Conservation (phyloP, 257 asterid species). For the Phtheirospermum japonicum region DNA sequence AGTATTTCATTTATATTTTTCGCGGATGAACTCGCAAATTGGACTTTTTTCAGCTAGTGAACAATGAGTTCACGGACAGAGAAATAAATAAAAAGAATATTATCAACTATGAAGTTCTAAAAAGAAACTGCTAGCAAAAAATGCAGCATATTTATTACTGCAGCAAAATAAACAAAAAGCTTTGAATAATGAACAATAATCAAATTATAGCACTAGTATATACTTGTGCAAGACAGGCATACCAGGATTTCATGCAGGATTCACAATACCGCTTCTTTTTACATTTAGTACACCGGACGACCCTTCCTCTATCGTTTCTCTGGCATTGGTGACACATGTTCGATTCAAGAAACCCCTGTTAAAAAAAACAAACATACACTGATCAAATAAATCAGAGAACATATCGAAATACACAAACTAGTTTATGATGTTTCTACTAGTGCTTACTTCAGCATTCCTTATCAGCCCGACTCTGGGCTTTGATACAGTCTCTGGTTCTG, state of each 20-base stretch:
- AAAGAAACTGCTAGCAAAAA: not conserved
- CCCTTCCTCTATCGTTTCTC: constrained; percentile 44
- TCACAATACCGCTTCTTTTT: constrained; percentile 45
- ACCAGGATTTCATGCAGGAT: constrained; percentile 44
- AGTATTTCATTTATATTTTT: not conserved
- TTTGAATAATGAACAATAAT: not conserved
- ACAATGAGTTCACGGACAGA: not conserved
- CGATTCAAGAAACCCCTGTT: constrained; percentile 35
- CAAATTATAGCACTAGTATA: not conserved
- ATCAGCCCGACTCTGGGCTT: constrained; percentile 14
- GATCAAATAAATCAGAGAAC: not conserved
- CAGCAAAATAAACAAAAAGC: not conserved
- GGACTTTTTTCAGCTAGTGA: not conserved
- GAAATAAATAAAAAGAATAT: not conserved
- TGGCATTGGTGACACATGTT: constrained; percentile 56
- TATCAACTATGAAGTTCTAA: not conserved
- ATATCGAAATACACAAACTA: not conserved
- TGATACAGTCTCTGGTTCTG: not conserved
- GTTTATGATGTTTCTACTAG: not conserved
- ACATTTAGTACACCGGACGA: constrained; percentile 46
- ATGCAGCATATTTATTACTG: not conserved
- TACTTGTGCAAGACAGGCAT: constrained; percentile 19
- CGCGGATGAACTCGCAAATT: not conserved
- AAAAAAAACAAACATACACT: not conserved
- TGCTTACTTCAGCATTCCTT: constrained; percentile 23